Evolutionary conservation across 164 flowering plant genomes (phyloP).

Genomic region (Nymphaea colorata): DNA sequence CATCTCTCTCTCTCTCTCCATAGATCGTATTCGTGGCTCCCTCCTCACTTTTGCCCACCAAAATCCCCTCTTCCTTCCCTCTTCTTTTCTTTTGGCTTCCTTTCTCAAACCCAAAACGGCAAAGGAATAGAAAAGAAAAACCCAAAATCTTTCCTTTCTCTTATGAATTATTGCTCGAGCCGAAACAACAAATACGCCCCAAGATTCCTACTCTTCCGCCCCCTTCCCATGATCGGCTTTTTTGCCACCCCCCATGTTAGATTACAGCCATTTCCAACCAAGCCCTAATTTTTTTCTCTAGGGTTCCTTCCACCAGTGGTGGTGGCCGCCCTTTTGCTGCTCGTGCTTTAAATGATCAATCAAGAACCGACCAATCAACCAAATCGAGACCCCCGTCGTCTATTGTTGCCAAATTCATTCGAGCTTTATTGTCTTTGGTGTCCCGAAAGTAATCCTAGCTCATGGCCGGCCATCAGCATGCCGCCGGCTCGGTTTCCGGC

Average conservation of each 20-base stretch:
- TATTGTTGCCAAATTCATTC: background rate
- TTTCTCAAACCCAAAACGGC: background rate
- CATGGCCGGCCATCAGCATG: constrained; percentile 46
- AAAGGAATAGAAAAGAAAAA: background rate
- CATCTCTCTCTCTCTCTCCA: background rate
- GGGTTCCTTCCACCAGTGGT: constrained; percentile 27
- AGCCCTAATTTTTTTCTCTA: constrained; percentile 25
- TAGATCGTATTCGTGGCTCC: background rate
- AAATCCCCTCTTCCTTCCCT: background rate
- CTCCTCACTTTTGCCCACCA: too few relatives aligned
- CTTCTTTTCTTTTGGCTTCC: background rate
- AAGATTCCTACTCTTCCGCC: background rate
- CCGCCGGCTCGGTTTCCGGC: constrained; percentile 45
- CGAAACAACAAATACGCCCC: background rate
- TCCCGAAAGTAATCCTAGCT: constrained; percentile 22
- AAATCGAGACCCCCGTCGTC: background rate
- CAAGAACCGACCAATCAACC: background rate
- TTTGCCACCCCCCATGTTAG: constrained; percentile 9
- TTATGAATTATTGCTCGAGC: background rate
- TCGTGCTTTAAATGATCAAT: background rate
- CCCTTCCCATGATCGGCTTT: constrained; percentile 12
- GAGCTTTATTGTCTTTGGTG: constrained; percentile 5
- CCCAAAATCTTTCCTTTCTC: background rate
- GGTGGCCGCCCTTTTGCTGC: constrained; percentile 1
- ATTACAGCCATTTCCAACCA: constrained; percentile 12